Conservation (phyloP, 768 basidiomycete species). For the Termitomyces sp. region DNA sequence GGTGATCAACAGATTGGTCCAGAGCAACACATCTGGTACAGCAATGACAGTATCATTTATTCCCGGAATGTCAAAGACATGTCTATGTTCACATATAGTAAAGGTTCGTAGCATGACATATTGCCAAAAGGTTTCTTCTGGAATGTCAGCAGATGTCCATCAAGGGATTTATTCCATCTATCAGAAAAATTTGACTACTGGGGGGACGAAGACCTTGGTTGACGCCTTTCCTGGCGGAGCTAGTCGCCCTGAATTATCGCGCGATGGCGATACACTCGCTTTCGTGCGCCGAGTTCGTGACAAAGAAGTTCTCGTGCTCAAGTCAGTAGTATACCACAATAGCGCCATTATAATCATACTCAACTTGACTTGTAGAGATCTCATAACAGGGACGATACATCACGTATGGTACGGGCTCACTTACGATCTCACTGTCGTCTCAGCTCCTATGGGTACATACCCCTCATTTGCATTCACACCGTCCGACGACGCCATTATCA, state of each 20-base stretch:
- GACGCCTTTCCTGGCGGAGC: conserved; percentile 63
- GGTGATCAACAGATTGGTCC: conserved; percentile 68
- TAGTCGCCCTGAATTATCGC: conserved; percentile 63
- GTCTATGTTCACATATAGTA: conserved; percentile 52
- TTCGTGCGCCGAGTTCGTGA: conserved; percentile 72
- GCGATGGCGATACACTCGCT: conserved; percentile 62
- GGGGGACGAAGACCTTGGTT: conserved; percentile 46
- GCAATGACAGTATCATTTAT: conserved; percentile 54
- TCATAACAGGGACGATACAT: conserved; percentile 58
- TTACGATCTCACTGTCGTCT: conserved; percentile 58
- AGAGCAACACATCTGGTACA: conserved; percentile 61
- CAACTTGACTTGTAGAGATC: conserved; percentile 38
- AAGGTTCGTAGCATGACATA: conserved; percentile 35
- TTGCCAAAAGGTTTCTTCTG: not conserved
- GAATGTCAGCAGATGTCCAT: conserved; percentile 50
- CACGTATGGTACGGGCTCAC: conserved; percentile 65
- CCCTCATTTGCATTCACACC: conserved; percentile 70
- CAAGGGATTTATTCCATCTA: conserved; percentile 68
- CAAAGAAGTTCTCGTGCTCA: conserved; percentile 66
- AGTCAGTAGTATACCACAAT: conserved; percentile 37
- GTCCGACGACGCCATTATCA: conserved; percentile 50
- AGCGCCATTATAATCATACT: not conserved
- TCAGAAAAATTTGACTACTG: conserved; percentile 55
- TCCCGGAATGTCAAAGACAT: conserved; percentile 58
- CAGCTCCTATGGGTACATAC: conserved; percentile 77